Conservation (phyloP, 768 basidiomycete genomes). For the Clavaria fumosa region DNA sequence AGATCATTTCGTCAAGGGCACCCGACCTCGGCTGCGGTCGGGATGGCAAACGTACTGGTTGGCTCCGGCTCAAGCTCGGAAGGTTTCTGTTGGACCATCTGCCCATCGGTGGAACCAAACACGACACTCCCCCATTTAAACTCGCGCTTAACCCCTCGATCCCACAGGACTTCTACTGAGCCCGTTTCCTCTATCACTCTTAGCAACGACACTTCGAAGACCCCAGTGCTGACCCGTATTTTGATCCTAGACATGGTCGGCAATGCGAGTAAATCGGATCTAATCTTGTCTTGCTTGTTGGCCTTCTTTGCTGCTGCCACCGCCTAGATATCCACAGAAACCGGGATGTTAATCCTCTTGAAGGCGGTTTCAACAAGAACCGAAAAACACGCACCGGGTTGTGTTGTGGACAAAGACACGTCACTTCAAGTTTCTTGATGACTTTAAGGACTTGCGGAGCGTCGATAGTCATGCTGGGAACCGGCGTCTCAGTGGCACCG, state of each 20-base stretch:
- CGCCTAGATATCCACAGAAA: constrained; percentile 44
- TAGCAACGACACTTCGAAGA: constrained; percentile 73
- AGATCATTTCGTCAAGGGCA: too few species aligned
- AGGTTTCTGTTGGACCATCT: constrained; percentile 56
- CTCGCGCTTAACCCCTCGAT: constrained; percentile 53
- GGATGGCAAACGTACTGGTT: too few species aligned
- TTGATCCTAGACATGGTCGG: constrained; percentile 64
- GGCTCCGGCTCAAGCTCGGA: constrained; percentile 35
- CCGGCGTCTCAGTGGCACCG: constrained; percentile 1
- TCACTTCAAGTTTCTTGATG: constrained; percentile 59
- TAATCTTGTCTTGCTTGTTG: constrained; percentile 59
- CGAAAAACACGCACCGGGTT: constrained; percentile 51
- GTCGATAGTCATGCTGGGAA: constrained; percentile 3
- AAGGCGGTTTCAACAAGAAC: constrained; percentile 1
- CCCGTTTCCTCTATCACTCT: constrained; percentile 53
- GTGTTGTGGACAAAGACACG: constrained; percentile 73
- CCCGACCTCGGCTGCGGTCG: too few species aligned
- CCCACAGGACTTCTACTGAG: constrained; percentile 74
- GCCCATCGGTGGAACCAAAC: constrained; percentile 53
- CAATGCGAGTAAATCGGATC: constrained; percentile 51
- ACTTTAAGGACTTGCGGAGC: constrained; percentile 36
- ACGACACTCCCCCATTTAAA: constrained; percentile 76
- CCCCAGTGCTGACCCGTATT: constrained; percentile 69
- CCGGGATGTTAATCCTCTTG: constrained; percentile 2
- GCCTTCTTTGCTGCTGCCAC: constrained; percentile 62